A percentile compares a stretch with the other conserved stretches of the same genome.
These are phyloP conservation scores for Medicago arabica DNA, from an alignment of 306 rosid genomes.

Conservation along the genomic window DNA sequence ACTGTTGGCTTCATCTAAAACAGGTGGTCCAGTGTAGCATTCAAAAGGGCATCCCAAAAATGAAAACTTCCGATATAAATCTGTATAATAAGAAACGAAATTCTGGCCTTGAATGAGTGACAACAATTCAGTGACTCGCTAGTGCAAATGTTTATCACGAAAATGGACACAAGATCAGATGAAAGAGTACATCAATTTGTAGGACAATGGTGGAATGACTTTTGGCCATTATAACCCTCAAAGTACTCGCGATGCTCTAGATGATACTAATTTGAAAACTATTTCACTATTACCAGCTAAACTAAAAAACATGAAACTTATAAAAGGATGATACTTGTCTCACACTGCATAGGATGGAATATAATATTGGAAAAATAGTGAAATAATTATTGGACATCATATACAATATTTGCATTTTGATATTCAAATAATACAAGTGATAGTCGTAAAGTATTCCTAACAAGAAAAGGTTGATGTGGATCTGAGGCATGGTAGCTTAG, in stretches of 20 bases:
- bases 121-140: background rate
- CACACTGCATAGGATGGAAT: too few species aligned
- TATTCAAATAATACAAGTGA: too few species aligned
- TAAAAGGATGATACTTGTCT: constrained; percentile 2
- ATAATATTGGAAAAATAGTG: background rate
- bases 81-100: constrained; percentile 1
- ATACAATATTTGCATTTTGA: too few species aligned
- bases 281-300: background rate
- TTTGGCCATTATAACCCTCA: background rate
- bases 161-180: constrained; percentile 17
- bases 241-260: constrained; percentile 15
- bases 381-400: too few species aligned
- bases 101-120: constrained; percentile 29
- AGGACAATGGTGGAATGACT: background rate
- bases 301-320: background rate
- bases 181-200: background rate
- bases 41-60: constrained; percentile 30
- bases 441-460: too few species aligned
- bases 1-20: constrained; percentile 27
- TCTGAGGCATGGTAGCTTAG: background rate
- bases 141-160: constrained; percentile 30
- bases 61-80: background rate
- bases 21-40: constrained; percentile 41
- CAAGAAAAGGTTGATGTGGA: background rate
- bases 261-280: background rate